Percentiles rank a stretch among this genome's conserved stretches.
phyloP scores from a whole-genome alignment of 805 yeast species.

The Yamadazyma laniorum region DNA sequence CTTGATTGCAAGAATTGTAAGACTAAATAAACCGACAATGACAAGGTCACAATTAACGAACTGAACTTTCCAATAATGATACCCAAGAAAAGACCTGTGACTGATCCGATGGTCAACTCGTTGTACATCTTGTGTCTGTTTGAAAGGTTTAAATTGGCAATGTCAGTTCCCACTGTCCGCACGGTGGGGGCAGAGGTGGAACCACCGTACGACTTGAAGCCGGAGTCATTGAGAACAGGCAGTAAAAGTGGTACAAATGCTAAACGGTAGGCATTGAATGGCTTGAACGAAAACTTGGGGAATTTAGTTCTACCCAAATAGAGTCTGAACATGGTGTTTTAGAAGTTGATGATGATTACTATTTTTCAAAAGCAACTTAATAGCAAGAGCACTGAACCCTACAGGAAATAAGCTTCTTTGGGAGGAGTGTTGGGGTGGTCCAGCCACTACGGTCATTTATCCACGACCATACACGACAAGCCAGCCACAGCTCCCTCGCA shows the following conservation, averaged over 20 bases:
- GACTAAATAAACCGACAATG: slow-evolving; percentile 44
- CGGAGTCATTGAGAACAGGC: slow-evolving; percentile 12
- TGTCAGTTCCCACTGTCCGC: slow-evolving; percentile 14
- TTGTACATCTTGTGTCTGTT: slow-evolving; percentile 43
- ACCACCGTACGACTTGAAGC: background rate
- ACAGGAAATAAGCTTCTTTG: too few relatives aligned
- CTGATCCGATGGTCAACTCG: slow-evolving; percentile 62
- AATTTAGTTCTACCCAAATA: slow-evolving; percentile 9
- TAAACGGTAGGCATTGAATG: slow-evolving; percentile 7
- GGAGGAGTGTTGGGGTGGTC: too few relatives aligned
- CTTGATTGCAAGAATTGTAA: slow-evolving; percentile 56
- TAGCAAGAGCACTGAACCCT: too few relatives aligned
- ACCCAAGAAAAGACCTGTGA: slow-evolving; percentile 59
- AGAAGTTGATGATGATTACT: background rate
- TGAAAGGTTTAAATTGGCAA: slow-evolving; percentile 41
- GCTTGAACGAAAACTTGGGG: slow-evolving; percentile 12
- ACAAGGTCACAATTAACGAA: slow-evolving; percentile 48
- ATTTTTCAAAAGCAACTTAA: too few relatives aligned
- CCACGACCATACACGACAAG: too few relatives aligned
- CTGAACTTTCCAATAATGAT: slow-evolving; percentile 60
- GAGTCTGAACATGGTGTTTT: slow-evolving; percentile 13
- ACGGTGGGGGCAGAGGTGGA: background rate
- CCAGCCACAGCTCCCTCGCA: too few relatives aligned
- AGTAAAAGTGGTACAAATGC: slow-evolving; percentile 13
- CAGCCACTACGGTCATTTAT: too few relatives aligned